Evolutionary conservation across 805 yeast species (phyloP).

Genomic region (Metschnikowia baotianmanensis): DNA sequence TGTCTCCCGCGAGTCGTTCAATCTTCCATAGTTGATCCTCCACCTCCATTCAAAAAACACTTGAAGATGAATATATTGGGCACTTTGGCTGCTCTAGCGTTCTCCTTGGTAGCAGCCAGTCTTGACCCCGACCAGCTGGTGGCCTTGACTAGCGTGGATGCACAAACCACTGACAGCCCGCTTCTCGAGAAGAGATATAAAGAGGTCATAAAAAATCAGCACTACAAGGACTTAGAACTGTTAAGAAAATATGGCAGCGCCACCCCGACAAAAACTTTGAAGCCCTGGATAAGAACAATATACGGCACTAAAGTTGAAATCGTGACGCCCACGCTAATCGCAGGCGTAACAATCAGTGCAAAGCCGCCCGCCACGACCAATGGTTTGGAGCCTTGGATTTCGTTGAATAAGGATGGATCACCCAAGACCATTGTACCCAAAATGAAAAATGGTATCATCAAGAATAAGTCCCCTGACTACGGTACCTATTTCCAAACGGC

Average conservation of each 20-base stretch:
- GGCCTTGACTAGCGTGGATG: slow-evolving; percentile 14
- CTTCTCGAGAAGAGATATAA: slow-evolving; percentile 28
- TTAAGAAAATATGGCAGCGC: slow-evolving; percentile 18
- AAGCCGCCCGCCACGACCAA: slow-evolving; percentile 71
- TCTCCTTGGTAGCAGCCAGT: background rate
- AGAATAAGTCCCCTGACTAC: slow-evolving; percentile 67
- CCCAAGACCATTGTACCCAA: slow-evolving; percentile 81
- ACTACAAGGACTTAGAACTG: slow-evolving; percentile 26
- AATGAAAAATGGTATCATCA: slow-evolving; percentile 66
- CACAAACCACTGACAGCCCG: slow-evolving; percentile 14
- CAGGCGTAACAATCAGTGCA: slow-evolving; percentile 60
- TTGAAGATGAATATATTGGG: slow-evolving; percentile 1
- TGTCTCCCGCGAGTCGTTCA: background rate
- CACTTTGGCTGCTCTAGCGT: slow-evolving; percentile 4
- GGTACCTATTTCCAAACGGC: slow-evolving; percentile 76
- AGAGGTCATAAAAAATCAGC: slow-evolving; percentile 30
- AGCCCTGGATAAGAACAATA: slow-evolving; percentile 75
- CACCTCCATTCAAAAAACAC: background rate
- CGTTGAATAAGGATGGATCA: slow-evolving; percentile 69
- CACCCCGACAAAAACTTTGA: slow-evolving; percentile 31
- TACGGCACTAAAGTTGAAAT: slow-evolving; percentile 54
- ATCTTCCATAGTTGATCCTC: background rate
- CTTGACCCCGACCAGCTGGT: background rate
- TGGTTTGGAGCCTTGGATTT: slow-evolving; percentile 78
- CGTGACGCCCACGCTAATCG: slow-evolving; percentile 61